A percentile compares a stretch with the other conserved stretches of the same genome.
Evolutionary conservation across 2,329 filamentous ascomycete species (phyloP).

Genomic region (Diplodia scrobiculata): DNA sequence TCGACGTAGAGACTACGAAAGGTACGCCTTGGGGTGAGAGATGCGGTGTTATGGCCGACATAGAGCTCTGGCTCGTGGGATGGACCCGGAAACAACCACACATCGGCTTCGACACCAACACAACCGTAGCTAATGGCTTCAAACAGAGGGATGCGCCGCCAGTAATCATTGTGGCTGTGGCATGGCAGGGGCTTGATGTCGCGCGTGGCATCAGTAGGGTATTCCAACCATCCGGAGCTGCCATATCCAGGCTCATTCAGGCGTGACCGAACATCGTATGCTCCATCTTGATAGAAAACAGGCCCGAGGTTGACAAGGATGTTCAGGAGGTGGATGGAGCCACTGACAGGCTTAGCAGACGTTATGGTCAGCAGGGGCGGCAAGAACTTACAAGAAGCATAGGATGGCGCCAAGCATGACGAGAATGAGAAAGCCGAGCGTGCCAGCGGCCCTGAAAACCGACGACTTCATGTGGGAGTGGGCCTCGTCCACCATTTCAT

Average conservation of each 20-base stretch:
- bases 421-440: conserved; percentile 33
- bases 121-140: conserved; percentile 59
- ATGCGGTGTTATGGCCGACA: conserved; percentile 56
- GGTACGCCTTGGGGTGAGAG: conserved; percentile 52
- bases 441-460: neutral
- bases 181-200: conserved; percentile 55
- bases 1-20: conserved; percentile 57
- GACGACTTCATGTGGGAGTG: conserved; percentile 1
- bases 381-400: conserved; percentile 41
- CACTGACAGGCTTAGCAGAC: conserved; percentile 37
- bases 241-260: conserved; percentile 48
- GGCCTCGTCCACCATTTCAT: neutral
- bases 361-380: neutral
- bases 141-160: conserved; percentile 57
- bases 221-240: conserved; percentile 39
- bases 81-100: conserved; percentile 53
- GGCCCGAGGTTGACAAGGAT: conserved; percentile 44
- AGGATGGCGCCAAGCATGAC: conserved; percentile 35
- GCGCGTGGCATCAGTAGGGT: conserved; percentile 54
- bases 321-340: conserved; percentile 48
- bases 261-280: conserved; percentile 40
- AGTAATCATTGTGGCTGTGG: conserved; percentile 64
- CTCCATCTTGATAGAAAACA: conserved; percentile 43
- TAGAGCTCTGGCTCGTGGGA: conserved; percentile 52
- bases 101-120: conserved; percentile 59